phyloP scores from a whole-genome alignment of 257 asterid species.

The Fraxinus anomala region DNA sequence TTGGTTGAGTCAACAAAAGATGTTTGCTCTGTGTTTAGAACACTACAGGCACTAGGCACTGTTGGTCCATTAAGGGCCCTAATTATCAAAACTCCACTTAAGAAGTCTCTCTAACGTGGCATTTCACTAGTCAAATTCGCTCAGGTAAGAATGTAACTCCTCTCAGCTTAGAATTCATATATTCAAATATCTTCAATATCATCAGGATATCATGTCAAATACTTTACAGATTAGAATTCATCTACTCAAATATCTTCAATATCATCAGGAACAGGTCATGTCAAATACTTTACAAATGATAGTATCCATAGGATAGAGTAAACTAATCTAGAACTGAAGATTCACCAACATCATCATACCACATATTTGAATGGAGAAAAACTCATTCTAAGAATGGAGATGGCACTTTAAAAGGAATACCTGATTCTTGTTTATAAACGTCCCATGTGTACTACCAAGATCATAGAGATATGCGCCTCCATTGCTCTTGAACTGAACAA shows the following conservation, averaged over 20 bases:
- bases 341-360: conserved; percentile 16
- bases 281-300: not conserved
- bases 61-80: not conserved
- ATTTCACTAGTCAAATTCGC: not conserved
- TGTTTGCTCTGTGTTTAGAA: not conserved
- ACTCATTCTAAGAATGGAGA: not conserved
- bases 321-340: conserved; percentile 10
- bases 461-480: conserved; percentile 83
- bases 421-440: conserved; percentile 85
- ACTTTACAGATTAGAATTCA: not conserved
- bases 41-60: not conserved
- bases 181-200: not conserved
- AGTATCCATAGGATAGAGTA: not conserved
- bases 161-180: not conserved
- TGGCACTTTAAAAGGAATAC: conserved; percentile 40
- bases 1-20: not conserved
- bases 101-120: not conserved
- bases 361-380: not conserved
- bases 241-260: not conserved
- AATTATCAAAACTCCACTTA: not conserved
- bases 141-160: not conserved
- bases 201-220: not conserved
- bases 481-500: conserved; percentile 82
- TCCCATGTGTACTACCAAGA: conserved; percentile 94
- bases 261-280: not conserved